phyloP scores from a whole-genome alignment of 2,329 filamentous ascomycete species.

The Botrytis cinerea region DNA sequence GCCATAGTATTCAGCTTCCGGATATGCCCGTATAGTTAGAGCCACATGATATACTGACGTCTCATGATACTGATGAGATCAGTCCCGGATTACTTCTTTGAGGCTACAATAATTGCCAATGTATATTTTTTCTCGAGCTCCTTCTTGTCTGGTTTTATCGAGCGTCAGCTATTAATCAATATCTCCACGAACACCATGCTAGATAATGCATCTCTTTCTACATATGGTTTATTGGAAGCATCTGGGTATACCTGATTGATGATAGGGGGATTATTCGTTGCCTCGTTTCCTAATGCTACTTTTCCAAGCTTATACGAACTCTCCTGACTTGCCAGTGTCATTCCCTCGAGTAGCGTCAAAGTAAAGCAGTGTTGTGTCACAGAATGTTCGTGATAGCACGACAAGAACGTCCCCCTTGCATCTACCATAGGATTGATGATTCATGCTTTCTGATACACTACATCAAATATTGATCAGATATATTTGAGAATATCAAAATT shows the following conservation, averaged over 20 bases:
- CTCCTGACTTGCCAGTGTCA: neutral
- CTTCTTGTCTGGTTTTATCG: neutral
- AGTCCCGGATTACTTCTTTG: conserved; percentile 5
- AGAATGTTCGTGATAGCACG: neutral
- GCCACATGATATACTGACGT: conserved; percentile 9
- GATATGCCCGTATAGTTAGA: neutral
- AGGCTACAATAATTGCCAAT: conserved; percentile 4
- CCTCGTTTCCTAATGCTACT: neutral
- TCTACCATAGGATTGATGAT: neutral
- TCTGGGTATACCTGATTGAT: neutral
- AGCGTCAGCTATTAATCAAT: conserved; percentile 9
- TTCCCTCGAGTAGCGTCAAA: neutral
- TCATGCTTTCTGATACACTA: neutral
- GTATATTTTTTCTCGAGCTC: neutral
- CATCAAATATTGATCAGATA: neutral
- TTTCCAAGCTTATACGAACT: neutral
- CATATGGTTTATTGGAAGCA: conserved; percentile 1
- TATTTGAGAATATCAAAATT: neutral
- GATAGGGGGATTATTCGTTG: neutral
- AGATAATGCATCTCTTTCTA: conserved; percentile 16
- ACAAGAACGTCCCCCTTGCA: neutral
- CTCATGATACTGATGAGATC: conserved; percentile 7
- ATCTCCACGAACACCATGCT: neutral
- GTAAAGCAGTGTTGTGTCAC: neutral
- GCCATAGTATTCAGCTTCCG: conserved; percentile 5